Conservation (phyloP, 257 asterid genomes). For the Gentiana dahurica region DNA sequence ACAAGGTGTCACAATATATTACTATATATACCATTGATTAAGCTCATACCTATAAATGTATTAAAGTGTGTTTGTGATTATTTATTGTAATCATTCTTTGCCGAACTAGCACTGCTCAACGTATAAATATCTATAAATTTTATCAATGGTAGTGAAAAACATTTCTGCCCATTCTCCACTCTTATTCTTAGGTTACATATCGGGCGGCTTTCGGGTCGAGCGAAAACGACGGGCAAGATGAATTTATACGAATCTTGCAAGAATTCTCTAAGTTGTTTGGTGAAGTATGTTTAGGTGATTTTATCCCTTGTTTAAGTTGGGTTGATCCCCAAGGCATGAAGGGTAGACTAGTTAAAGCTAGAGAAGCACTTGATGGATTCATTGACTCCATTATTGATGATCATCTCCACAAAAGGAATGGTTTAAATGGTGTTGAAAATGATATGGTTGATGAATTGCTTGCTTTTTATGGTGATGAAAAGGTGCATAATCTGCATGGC, state of each 20-base stretch:
- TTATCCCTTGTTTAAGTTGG: slow-evolving; percentile 62
- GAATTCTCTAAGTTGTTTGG: slow-evolving; percentile 78
- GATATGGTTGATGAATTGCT: slow-evolving; percentile 95
- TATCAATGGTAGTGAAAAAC: too few species aligned
- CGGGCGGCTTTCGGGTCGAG: slow-evolving; percentile 86
- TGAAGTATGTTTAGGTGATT: slow-evolving; percentile 66
- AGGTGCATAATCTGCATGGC: slow-evolving; percentile 58
- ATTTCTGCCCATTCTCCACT: too few species aligned
- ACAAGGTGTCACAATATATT: too few species aligned
- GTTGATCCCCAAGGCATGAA: slow-evolving; percentile 55
- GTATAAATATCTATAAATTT: too few species aligned
- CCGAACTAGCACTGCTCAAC: too few species aligned
- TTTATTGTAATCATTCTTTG: too few species aligned
- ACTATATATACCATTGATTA: too few species aligned
- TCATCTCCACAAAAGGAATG: slow-evolving; percentile 38
- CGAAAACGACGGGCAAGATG: slow-evolving; percentile 56
- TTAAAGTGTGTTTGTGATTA: too few species aligned
- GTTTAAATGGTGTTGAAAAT: slow-evolving; percentile 17
- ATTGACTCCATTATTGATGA: slow-evolving; percentile 66
- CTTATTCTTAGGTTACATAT: slow-evolving; percentile 24
- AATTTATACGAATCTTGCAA: slow-evolving; percentile 55
- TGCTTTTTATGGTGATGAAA: slow-evolving; percentile 56
- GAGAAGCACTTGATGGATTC: slow-evolving; percentile 65
- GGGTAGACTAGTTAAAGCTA: slow-evolving; percentile 33
- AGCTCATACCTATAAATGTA: too few species aligned